phyloP scores from a whole-genome alignment of 768 basidiomycete genomes.

The Leccinum subgranulosum region DNA sequence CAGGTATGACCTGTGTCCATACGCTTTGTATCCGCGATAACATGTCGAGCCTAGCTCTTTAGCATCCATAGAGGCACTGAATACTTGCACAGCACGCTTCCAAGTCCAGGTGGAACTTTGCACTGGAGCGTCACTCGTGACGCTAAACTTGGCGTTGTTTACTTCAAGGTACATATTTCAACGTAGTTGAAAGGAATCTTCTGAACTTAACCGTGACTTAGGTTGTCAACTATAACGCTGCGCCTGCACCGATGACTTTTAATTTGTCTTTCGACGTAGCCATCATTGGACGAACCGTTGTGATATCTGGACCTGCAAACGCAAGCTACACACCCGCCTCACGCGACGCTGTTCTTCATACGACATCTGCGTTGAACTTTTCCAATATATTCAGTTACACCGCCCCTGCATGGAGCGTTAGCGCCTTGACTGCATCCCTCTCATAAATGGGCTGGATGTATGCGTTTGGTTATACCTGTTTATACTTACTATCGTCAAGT shows the following conservation, averaged over 20 bases:
- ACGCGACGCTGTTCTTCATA: conserved; percentile 45
- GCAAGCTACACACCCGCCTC: conserved; percentile 53
- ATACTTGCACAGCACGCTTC: conserved; percentile 62
- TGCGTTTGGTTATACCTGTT: background rate
- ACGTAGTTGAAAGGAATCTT: background rate
- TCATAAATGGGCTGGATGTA: background rate
- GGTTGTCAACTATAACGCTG: conserved; percentile 52
- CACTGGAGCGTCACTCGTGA: conserved; percentile 58
- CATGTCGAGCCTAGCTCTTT: conserved; percentile 48
- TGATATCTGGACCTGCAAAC: conserved; percentile 46
- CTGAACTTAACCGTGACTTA: conserved; percentile 20
- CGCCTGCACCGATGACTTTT: conserved; percentile 45
- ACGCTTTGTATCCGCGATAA: background rate
- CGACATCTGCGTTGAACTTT: conserved; percentile 41
- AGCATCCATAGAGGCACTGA: conserved; percentile 60
- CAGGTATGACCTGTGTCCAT: conserved; percentile 36
- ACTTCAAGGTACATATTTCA: conserved; percentile 50
- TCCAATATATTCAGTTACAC: conserved; percentile 51
- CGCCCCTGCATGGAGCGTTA: conserved; percentile 45
- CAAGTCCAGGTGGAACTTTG: conserved; percentile 43
- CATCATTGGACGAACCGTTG: conserved; percentile 40
- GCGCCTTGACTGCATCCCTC: conserved; percentile 19
- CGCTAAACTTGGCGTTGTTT: conserved; percentile 31
- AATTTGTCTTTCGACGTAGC: conserved; percentile 52
- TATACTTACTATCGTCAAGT: background rate